Evolutionary conservation across 805 yeast genomes (phyloP), one percentile per base, ranked within the genome.

Genomic region (Ogataea minuta): DNA sequence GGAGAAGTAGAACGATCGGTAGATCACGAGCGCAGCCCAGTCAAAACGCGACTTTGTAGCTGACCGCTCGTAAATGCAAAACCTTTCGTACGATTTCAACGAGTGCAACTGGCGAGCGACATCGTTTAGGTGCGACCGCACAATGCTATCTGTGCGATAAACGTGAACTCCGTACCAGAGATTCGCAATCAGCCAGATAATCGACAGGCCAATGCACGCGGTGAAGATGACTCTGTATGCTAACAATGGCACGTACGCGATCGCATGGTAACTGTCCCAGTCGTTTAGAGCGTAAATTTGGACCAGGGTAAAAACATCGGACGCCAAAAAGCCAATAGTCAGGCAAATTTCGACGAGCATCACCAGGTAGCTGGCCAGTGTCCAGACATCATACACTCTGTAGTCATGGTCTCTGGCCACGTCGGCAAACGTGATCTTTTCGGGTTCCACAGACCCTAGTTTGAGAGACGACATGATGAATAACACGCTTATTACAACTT

Each of bases 281-380:
- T 52, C 52, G n/a, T 83, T 75, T 58, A 81, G 79, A 1, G 84
- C 93, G 49, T 87, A 66, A 28, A 88, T 72, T 50, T 76, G 79
- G 41, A 88, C 63, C 59, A 91, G 78, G 0, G 95, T 86, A 64
- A 85, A 88, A 16, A 87, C 69, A 65, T 88, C 96, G 2, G 84
- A 73, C 1, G 70, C 84, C 34, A 78, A 56, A 36, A 81, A 65
- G 1, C 79, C 70, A 11, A 77, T 56, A 31, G 79, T 69, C 36
- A 85, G 58, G n/a, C 74, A 48, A 17, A 76, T 50, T 62, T 61
- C 49, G 8, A 54, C 20, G 27, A 77, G 63, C 56, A 68, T 57
- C 34, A 62, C 48, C 7, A 63, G 27, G 49, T 73, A 79, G 43
- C 68, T 67, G 29, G 66, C 44, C 1, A 80, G 44, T 1, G 81